Base-by-base conservation (phyloP, 2,329 filamentous ascomycete genomes). In the Penicillium vulpinum region DNA sequence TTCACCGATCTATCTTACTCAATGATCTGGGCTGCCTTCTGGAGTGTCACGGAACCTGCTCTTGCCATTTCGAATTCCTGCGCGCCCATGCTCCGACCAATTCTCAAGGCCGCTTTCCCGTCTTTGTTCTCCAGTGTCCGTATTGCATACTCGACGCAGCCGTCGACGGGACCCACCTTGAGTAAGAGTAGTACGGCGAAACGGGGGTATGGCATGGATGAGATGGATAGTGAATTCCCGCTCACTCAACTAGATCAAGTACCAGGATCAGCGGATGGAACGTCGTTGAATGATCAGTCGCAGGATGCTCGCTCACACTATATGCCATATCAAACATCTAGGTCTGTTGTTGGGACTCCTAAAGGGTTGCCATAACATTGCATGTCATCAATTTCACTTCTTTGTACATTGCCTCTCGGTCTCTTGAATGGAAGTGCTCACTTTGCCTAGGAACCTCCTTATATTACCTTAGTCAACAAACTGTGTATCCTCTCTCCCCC, bases 41-140 rank as follows among this genome's bases (percentile, higher is more conserved):
- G 65, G 63, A 68, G 65, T 51, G 64, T 67, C 9, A 60, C 65
- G 9, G 66, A 69, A 44, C 67, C 65, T 1, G 62, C 61, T 8
- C 56, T 69, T 9, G 66, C 65, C 21, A 62, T 65, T 29, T 44
- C 54, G 22, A 67, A 67, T 26, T 57, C 63, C 6, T 69, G 65
- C 26, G 56, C 66, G 2, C 67, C 65, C 15, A 61, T 69, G 58
- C 62, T 70, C 18, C 63, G 65, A 2, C 67, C 65, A 0, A 46
- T 67, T 7, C 45, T 66, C 9, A 63, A 63, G 33, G 52, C 59
- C 6, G 52, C 43, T 2, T 65, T 62, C 5, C 63, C 61, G 8
- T 41, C 22, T 3, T 21, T 61, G n/a, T 62, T 61, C 21, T 21
- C 31, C 21, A 60, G 43, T 43, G 57, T 35, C n/a, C 47, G 48